Base-by-base conservation (phyloP, 2,329 filamentous ascomycete genomes). In the Hypoxylon sp. region DNA sequence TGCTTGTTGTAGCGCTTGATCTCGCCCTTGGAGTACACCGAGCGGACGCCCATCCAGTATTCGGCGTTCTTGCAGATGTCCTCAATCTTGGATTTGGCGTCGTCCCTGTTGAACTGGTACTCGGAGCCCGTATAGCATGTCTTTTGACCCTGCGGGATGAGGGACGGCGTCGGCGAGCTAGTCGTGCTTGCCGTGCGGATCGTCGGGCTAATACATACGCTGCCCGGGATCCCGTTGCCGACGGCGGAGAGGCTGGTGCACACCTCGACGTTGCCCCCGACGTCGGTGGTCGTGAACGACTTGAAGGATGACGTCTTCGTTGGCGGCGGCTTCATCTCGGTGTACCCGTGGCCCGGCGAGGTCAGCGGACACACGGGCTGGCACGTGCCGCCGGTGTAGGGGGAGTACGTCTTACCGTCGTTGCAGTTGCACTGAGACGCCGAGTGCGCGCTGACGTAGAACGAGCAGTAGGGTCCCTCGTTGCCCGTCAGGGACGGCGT, bases 311-410 rank as follows among this genome's bases (percentile, higher is more conserved):
- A 13, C 8, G 26, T 31, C 8, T 24, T 48, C 4, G 45, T 21
- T 17, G 26, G 21, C n/a, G 26, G n/a, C 15, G 45, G 11, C 15
- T 24, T 48, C n/a, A 38, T 38, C 27, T 48, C n/a, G 4, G 45
- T 33, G 45, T 48, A 48, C 27, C 45, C 45, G 15, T 35, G 13
- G 9, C 7, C 45, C 9, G 45, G 45, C 8, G 45, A 48, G 11
- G 27, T 48, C n/a, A 48, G 26, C 8, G 45, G 45, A 21, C 45
- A 48, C 3, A 48, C 45, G 24, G 45, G 45, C 45, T 48, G 45
- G 27, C 45, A 48, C 23, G 15, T 18, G 27, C 35, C 45, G 18
- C 15, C 31, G 45, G 45, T 48, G 45, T 48, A 48, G 6, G 45
- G 45, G 8, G 45, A 24, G 45, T 48, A 48, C 13, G 26, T 48